Evolutionary conservation across 176 grass and related monocot species (phyloP), one percentile per base, ranked within the genome.

Genomic region (Neostapfia colusana): DNA sequence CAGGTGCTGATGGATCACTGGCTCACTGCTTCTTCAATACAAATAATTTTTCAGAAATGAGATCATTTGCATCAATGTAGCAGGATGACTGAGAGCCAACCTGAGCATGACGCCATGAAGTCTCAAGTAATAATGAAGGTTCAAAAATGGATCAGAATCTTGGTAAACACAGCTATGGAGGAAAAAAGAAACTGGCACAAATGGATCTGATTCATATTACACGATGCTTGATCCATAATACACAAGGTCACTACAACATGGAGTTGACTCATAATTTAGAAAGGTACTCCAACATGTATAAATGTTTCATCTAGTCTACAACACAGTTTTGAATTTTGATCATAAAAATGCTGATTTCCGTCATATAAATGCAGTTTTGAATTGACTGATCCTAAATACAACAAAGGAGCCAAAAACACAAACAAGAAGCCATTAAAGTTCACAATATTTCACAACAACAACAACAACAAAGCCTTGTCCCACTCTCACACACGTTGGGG

Each of bases 361-460:
- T 56, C 58, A 54, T 37, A 14, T 55, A 55, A 34, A 66, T 78
- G 75, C 45, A 7, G 20, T 23, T 35, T 28, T 67, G 37, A 42
- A 18, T 36, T 27, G 75, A 38, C 13, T 42, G 48, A 56, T 21
- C 3, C 43, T n/a, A 3, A 25, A 59, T 27, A 59, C 24, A 10
- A 24, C 2, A 24, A 26, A 66, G 34, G 62, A 55, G 7, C 17
- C 0, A 24, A 54, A 39, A 40, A 53, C 2, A 53, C 20, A 77
- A 17, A 11, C 18, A 76, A 76, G 7, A 18, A 75, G n/a, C 17
- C 16, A 53, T 20, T 9, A 38, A 36, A 25, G 13, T 51, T 27
- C 45, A 54, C 14, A 48, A 66, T 36, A 78, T 56, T 37, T 41
- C 23, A 67, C 6, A 78, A n/a, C n/a, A n/a, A n/a, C n/a, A n/a